phyloP scores from a whole-genome alignment of 805 yeast species.

The Ogataea chonburiensis region DNA sequence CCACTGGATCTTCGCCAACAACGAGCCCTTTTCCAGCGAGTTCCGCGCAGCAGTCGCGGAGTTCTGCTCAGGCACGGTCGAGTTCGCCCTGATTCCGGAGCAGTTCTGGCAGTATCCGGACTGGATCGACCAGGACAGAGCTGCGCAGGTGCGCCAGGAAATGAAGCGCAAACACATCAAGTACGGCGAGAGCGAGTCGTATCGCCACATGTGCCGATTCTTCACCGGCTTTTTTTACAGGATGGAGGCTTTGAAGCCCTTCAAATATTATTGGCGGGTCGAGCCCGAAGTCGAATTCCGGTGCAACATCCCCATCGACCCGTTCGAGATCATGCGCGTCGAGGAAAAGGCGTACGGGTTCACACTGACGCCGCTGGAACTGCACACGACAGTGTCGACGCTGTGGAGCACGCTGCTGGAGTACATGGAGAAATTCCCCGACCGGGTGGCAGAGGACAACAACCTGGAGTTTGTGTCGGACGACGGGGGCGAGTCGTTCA shows the following conservation, averaged over 20 bases:
- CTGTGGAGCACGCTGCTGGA: constrained; percentile 49
- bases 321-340: constrained; percentile 42
- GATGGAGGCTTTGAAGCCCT: constrained; percentile 42
- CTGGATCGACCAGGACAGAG: constrained; percentile 56
- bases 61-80: constrained; percentile 54
- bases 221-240: constrained; percentile 63
- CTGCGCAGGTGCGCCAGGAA: constrained; percentile 43
- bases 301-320: constrained; percentile 59
- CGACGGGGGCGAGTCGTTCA: constrained; percentile 41
- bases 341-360: constrained; percentile 51
- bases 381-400: constrained; percentile 49
- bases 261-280: constrained; percentile 59
- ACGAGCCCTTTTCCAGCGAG: constrained; percentile 55
- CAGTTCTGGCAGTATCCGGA: constrained; percentile 69
- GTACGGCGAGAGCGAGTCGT: constrained; percentile 50
- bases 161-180: constrained; percentile 43
- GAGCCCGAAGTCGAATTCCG: constrained; percentile 57
- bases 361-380: constrained; percentile 49
- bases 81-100: constrained; percentile 55
- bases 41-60: constrained; percentile 49
- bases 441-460: constrained; percentile 46
- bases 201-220: constrained; percentile 71
- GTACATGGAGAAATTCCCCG: constrained; percentile 46
- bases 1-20: constrained; percentile 76
- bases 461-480: constrained; percentile 50